Conservation (phyloP, 768 basidiomycete genomes). For the Hirschioporus abietinus region DNA sequence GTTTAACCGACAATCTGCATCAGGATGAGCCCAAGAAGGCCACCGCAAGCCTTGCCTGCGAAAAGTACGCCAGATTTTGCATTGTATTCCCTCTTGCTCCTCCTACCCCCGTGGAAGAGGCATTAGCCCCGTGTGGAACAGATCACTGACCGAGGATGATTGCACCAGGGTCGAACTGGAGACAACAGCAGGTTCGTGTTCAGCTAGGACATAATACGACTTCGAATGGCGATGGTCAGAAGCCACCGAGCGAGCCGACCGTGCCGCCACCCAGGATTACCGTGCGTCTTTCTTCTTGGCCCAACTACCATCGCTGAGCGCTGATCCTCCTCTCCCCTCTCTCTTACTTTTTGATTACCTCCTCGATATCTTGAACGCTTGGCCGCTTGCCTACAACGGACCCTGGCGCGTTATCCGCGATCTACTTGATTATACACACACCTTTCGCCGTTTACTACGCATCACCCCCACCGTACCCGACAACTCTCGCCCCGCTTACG, state of each 20-base stretch:
- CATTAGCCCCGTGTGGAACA: background rate
- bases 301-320: background rate
- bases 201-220: background rate
- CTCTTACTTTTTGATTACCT: background rate
- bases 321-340: background rate
- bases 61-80: background rate
- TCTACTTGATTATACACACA: background rate
- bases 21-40: background rate
- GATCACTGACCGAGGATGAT: background rate
- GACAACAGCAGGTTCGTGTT: background rate
- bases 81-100: background rate
- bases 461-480: background rate
- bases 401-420: background rate
- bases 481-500: background rate
- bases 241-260: background rate
- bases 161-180: background rate
- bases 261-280: background rate
- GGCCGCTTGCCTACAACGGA: background rate
- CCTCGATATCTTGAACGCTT: too few species aligned
- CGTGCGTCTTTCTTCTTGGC: background rate
- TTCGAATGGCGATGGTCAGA: background rate
- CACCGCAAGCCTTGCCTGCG: background rate
- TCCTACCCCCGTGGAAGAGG: constrained; percentile 1
- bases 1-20: background rate
- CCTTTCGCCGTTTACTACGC: background rate